phyloP scores from a whole-genome alignment of 805 yeast genomes.

The Nakazawaea sp. region DNA sequence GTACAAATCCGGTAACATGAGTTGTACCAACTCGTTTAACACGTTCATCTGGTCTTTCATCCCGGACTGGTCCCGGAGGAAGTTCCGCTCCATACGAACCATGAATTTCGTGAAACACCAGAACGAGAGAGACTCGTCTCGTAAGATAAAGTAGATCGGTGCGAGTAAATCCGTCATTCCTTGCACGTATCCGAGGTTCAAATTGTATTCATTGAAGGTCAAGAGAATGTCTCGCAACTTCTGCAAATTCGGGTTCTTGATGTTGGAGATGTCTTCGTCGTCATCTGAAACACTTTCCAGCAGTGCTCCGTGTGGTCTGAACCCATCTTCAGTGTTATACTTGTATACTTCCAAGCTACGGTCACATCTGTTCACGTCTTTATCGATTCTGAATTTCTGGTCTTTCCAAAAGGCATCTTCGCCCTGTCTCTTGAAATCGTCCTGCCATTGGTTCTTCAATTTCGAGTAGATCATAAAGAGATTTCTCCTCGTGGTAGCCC shows the following conservation, averaged over 20 bases:
- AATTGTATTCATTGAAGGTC: constrained; percentile 81
- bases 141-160: constrained; percentile 61
- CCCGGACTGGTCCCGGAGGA: constrained; percentile 86
- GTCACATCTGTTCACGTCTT: constrained; percentile 90
- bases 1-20: constrained; percentile 82
- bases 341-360: constrained; percentile 63
- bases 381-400: constrained; percentile 84
- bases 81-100: constrained; percentile 95
- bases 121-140: constrained; percentile 75
- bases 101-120: constrained; percentile 86
- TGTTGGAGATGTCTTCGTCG: constrained; percentile 46
- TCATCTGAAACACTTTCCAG: constrained; percentile 31
- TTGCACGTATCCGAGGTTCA: constrained; percentile 88
- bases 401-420: constrained; percentile 77
- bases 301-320: constrained; percentile 27
- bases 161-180: constrained; percentile 95
- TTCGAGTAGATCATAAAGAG: constrained; percentile 42
- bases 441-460: constrained; percentile 68
- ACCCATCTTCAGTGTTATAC: constrained; percentile 18
- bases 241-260: constrained; percentile 70
- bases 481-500: constrained; percentile 50
- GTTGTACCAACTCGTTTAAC: constrained; percentile 77
- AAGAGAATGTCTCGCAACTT: constrained; percentile 70
- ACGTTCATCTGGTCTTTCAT: constrained; percentile 85
- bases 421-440: constrained; percentile 42